Evolutionary conservation across 2,329 filamentous ascomycete genomes (phyloP), one percentile per base, ranked within the genome.

Genomic region (Arthroderma sp.): DNA sequence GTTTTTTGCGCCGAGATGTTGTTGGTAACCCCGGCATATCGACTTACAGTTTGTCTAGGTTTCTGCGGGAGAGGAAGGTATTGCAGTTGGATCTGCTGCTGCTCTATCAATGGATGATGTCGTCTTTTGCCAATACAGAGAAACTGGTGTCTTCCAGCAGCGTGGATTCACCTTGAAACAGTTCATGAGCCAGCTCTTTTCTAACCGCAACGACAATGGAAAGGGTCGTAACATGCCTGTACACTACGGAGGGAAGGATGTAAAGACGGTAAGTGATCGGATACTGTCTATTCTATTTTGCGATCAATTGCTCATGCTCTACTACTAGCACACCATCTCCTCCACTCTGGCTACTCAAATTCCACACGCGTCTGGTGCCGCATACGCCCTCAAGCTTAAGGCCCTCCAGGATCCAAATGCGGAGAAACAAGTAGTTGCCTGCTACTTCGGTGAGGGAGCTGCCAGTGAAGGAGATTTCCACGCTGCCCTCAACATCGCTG

Each of bases 171-270:
- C 83, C 0, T 78, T 94, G 49, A 83, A 84, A 52, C 84, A 97
- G 59, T 97, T 97, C 67, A 97, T 98, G 93, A 86, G 83, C 65
- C 93, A 98, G 70, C 75, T 98, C 7, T 96, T 97, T 73, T 84
- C 91, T 19, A 97, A 95, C 68, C 80, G 77, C 56, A 81, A 88
- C 61, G 93, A 98, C 65, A 72, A 78, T 0, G 91, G 91, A 1
- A 81, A 79, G 60, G 93, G 91, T 1, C 83, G 91, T 61, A 97
- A 95, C 66, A 98, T 98, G 93, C 93, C 93, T 0, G 88, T 97
- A 13, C 93, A 98, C 73, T 98, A 97, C 67, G 91, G 91, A 51
- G 90, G 86, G 70, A 82, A 79, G 58, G 84, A 88, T 62, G 77
- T 94, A 58, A 89, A 95, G 64, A 90, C 95, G 66, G 87, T 91